Conservation (phyloP, 192 early-diverging fungal genomes). For the Backusella mclennaniae region DNA sequence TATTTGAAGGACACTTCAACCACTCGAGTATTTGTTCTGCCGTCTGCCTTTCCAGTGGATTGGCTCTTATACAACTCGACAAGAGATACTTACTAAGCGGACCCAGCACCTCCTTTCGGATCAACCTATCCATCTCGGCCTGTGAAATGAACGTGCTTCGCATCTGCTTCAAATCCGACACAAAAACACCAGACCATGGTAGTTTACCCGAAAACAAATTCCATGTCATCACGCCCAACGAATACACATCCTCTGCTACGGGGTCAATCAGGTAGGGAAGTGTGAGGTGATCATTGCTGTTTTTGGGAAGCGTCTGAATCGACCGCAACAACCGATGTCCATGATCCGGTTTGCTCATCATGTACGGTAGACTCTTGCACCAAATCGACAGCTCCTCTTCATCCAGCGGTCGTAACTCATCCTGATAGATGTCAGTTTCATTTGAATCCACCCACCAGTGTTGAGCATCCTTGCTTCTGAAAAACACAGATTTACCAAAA, state of each 20-base stretch:
- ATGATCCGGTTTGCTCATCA: constrained; percentile 51
- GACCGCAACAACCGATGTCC: constrained; percentile 55
- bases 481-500: constrained; percentile 60
- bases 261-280: constrained; percentile 46
- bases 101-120: constrained; percentile 43
- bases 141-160: constrained; percentile 43
- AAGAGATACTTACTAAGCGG: constrained; percentile 34
- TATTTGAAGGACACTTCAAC: constrained; percentile 30
- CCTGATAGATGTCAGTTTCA: constrained; percentile 20
- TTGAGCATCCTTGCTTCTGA: constrained; percentile 33
- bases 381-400: constrained; percentile 35
- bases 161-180: constrained; percentile 52
- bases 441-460: constrained; percentile 43
- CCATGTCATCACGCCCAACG: constrained; percentile 53
- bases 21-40: constrained; percentile 44
- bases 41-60: constrained; percentile 38
- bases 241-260: constrained; percentile 54
- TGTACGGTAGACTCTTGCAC: constrained; percentile 40
- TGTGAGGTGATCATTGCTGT: constrained; percentile 36
- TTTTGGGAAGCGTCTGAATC: constrained; percentile 51
- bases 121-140: constrained; percentile 37
- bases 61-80: constrained; percentile 37
- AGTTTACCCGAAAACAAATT: constrained; percentile 53
- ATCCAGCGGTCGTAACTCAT: constrained; percentile 30
- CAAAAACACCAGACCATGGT: constrained; percentile 58